Percentiles rank a stretch among this genome's conserved stretches.
These are phyloP conservation scores for Neonectria ditissima DNA, from an alignment of 2,329 filamentous ascomycete genomes.

Conservation along the genomic window DNA sequence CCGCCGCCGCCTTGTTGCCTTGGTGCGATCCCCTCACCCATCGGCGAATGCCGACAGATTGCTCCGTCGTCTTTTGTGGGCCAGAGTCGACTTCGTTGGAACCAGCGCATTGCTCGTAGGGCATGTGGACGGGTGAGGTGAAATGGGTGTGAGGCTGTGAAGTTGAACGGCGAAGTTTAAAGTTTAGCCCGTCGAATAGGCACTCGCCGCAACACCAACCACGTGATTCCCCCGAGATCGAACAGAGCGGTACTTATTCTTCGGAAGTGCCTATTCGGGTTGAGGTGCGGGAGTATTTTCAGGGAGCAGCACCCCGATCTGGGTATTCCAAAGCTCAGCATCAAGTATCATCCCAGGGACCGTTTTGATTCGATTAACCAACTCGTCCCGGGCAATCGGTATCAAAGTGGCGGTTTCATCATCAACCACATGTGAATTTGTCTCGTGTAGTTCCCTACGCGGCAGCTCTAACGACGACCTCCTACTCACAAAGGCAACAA, in stretches of 20 bases:
- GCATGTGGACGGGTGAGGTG: too few species aligned
- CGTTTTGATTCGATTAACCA: neutral
- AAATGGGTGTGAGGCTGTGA: neutral
- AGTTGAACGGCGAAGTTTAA: too few species aligned
- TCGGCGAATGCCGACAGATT: constrained; percentile 4
- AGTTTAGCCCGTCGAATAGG: neutral
- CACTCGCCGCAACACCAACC: neutral
- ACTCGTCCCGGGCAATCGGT: neutral
- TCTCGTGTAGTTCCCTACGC: neutral
- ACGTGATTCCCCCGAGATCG: neutral
- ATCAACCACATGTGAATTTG: neutral
- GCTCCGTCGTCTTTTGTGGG: neutral
- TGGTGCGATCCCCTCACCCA: constrained; percentile 11
- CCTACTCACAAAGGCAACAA: neutral
- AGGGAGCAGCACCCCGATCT: neutral
- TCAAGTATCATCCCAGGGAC: neutral
- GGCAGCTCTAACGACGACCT: neutral
- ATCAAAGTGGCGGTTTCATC: neutral
- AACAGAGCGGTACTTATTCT: neutral
- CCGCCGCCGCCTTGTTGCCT: constrained; percentile 25
- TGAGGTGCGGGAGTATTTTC: neutral
- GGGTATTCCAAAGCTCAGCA: neutral
- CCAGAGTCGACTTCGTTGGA: neutral
- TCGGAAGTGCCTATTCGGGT: neutral
- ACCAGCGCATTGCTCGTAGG: neutral